A percentile compares a stretch with the other conserved stretches of the same genome.
These are phyloP conservation scores for Luffa aegyptiaca DNA, from an alignment of 306 rosid species.

Conservation along the genomic window DNA sequence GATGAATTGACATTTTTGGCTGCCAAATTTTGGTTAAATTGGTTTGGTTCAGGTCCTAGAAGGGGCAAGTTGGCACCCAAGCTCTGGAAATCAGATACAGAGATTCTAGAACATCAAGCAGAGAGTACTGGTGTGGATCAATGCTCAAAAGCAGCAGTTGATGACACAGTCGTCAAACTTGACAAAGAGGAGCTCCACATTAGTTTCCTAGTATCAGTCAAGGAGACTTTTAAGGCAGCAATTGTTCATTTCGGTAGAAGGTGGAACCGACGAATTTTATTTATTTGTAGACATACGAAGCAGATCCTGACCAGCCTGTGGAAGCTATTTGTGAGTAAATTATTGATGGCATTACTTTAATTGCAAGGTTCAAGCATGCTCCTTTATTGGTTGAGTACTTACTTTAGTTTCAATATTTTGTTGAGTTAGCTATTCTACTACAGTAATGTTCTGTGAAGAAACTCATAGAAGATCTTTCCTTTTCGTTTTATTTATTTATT, in stretches of 20 bases:
- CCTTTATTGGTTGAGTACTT: not conserved
- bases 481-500: not conserved
- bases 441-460: not conserved
- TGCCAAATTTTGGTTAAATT: constrained; percentile 57
- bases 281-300: constrained; percentile 51
- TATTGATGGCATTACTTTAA: constrained; percentile 1
- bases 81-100: constrained; percentile 62
- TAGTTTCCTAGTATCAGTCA: constrained; percentile 52
- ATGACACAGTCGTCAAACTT: constrained; percentile 41
- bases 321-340: constrained; percentile 72
- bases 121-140: constrained; percentile 41
- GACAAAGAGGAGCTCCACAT: constrained; percentile 50
- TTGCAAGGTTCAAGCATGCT: not conserved
- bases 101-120: constrained; percentile 48
- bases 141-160: constrained; percentile 33
- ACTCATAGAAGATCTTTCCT: not conserved
- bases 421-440: not conserved
- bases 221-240: constrained; percentile 68
- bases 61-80: constrained; percentile 45
- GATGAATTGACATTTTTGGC: constrained; percentile 51
- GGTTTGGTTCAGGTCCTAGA: constrained; percentile 66
- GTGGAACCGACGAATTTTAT: constrained; percentile 69
- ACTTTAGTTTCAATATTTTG: not conserved
- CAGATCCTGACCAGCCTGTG: constrained; percentile 48
- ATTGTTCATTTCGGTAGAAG: constrained; percentile 51